Evolutionary conservation across 2,329 filamentous ascomycete species (phyloP), one percentile per base, ranked within the genome.

Genomic region (Fusarium circinatum): DNA sequence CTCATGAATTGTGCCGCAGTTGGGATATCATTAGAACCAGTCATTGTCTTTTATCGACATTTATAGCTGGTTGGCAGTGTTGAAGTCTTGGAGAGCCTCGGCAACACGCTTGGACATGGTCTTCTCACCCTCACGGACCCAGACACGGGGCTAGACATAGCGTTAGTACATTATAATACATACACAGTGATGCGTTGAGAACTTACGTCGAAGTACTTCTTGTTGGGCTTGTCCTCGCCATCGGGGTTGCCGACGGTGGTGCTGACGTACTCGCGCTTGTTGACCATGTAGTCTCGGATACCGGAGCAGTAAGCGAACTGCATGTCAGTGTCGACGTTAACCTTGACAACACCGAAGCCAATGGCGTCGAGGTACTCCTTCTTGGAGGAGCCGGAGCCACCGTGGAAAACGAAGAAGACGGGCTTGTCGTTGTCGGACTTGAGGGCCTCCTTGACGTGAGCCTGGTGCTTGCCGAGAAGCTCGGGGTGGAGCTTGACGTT

Each of bases 371-470:
- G 89, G 90, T 93, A 99, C 87, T 99, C 96, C 79, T 94, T 85
- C 89, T 98, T 97, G 83, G 89, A 89, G 76, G 94, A 97, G 78
- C 96, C 96, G 75, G 94, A 97, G 80, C 96, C 96, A 81, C 96
- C 96, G 90, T 99, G 96, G 93, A 99, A 99, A 84, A 99, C 96
- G 81, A 99, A 94, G 91, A 95, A 98, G 82, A 98, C 94, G 78
- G 96, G 96, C 92, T 98, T 98, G 82, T 93, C 89, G 76, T 93
- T 90, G 79, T 89, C 86, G 80, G 89, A 86, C 77, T 85, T 84
- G 75, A 92, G 90, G 88, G 97, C 90, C 85, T 96, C 91, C 85
- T 94, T 91, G 84, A 98, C 94, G 85, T 93, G 94, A 75, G 89
- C 89, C 89, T 99, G 96, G 91, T 99, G 96, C 93, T 98, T 98